A percentile compares a stretch with the other conserved stretches of the same genome.
These are phyloP conservation scores for Aspergillus calidoustus DNA, from an alignment of 2,329 filamentous ascomycete genomes.

Conservation along the genomic window DNA sequence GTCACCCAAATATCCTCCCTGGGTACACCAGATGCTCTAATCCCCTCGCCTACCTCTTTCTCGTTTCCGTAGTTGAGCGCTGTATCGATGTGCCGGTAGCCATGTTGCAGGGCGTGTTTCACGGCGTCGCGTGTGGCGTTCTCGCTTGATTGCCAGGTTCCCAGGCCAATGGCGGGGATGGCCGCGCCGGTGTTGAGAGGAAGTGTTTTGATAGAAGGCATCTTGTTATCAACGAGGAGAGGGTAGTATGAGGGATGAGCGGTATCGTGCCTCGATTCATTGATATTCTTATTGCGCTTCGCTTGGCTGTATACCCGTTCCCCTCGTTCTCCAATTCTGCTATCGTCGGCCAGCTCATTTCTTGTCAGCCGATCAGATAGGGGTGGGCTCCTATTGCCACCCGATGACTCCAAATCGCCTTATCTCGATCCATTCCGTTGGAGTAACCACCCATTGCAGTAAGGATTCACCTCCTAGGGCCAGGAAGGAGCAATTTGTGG, in stretches of 20 bases:
- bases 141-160: slow-evolving; percentile 60
- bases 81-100: slow-evolving; percentile 62
- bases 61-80: slow-evolving; percentile 65
- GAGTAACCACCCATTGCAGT: neutral
- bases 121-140: slow-evolving; percentile 57
- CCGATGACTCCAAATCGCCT: neutral
- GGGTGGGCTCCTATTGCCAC: neutral
- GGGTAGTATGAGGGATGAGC: neutral
- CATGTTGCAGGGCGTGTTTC: slow-evolving; percentile 52
- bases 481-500: neutral
- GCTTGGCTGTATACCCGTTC: neutral
- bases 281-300: neutral
- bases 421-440: neutral
- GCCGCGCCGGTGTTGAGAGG: slow-evolving; percentile 55
- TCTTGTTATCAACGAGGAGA: neutral
- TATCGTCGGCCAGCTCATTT: neutral
- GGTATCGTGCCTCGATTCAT: neutral
- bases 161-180: slow-evolving; percentile 57
- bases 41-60: slow-evolving; percentile 67
- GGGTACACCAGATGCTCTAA: slow-evolving; percentile 68
- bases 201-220: slow-evolving; percentile 39
- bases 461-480: neutral
- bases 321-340: neutral
- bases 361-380: neutral
- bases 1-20: slow-evolving; percentile 70